Percentiles rank a stretch among this genome's conserved stretches.
Evolutionary conservation across 805 yeast species (phyloP).

Genomic region (Tetrapisispora iriomotensis): DNA sequence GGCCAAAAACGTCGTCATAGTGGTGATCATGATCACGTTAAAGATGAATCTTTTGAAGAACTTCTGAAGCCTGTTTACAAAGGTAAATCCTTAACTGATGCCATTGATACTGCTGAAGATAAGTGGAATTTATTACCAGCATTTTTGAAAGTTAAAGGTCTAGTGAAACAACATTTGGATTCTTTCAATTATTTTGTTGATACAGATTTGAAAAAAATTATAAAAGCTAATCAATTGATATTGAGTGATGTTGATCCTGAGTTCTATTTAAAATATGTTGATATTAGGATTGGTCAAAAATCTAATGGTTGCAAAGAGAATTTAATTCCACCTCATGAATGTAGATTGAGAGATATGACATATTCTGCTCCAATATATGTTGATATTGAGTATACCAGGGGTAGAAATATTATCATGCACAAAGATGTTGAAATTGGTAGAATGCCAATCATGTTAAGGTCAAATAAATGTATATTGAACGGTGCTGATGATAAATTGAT

Average conservation of each 20-base stretch:
- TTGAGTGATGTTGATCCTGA: constrained; percentile 95
- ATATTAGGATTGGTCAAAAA: constrained; percentile 81
- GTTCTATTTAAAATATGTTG: constrained; percentile 84
- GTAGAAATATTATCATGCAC: constrained; percentile 82
- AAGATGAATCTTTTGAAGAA: constrained; percentile 61
- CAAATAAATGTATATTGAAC: constrained; percentile 79
- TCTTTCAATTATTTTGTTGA: constrained; percentile 97
- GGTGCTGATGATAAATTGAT: constrained; percentile 71
- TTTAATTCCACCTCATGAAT: constrained; percentile 82
- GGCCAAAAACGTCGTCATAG: not conserved
- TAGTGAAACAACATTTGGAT: constrained; percentile 94
- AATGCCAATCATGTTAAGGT: constrained; percentile 97
- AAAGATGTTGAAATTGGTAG: constrained; percentile 89
- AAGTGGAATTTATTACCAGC: constrained; percentile 97
- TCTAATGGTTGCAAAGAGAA: constrained; percentile 54
- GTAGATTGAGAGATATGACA: constrained; percentile 87
- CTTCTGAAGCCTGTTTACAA: constrained; percentile 70
- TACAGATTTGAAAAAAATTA: constrained; percentile 83
- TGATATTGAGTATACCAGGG: constrained; percentile 95
- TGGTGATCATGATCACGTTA: not conserved
- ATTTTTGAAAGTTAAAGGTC: constrained; percentile 86
- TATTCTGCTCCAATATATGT: constrained; percentile 93
- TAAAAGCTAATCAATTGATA: constrained; percentile 80
- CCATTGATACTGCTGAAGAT: constrained; percentile 83
- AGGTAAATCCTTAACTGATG: constrained; percentile 82